Percentiles rank a stretch among this genome's conserved stretches.
Evolutionary conservation across 306 rosid species (phyloP).

Genomic region (Glycyrrhiza uralensis): DNA sequence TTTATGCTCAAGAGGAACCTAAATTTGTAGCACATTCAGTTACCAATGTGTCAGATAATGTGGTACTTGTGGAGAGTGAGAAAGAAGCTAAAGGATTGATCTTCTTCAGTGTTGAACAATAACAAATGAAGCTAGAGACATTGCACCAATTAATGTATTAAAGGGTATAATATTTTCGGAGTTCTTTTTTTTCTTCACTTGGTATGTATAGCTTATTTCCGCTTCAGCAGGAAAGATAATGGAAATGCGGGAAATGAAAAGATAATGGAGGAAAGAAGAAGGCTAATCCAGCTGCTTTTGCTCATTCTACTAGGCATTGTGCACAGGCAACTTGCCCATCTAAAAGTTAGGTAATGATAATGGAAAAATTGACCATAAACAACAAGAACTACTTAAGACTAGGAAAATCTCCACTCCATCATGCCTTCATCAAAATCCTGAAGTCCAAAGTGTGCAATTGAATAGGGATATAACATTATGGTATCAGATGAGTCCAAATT

Average conservation of each 20-base stretch:
- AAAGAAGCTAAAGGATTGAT: slow-evolving; percentile 34
- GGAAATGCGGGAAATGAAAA: background rate
- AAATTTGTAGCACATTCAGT: slow-evolving; percentile 52
- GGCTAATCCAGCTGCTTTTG: background rate
- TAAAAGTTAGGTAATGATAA: background rate
- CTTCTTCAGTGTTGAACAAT: slow-evolving; percentile 35
- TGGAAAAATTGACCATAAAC: background rate
- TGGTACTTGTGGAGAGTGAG: slow-evolving; percentile 41
- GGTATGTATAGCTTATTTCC: background rate
- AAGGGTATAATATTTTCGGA: background rate
- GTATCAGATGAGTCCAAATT: background rate
- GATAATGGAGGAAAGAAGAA: background rate
- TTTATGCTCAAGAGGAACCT: slow-evolving; percentile 35
- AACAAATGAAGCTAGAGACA: slow-evolving; percentile 14
- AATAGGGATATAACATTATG: too few species aligned
- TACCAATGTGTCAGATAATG: slow-evolving; percentile 53
- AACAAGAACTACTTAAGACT: background rate
- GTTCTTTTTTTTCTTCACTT: background rate
- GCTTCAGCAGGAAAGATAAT: background rate
- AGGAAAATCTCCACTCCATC: slow-evolving; percentile 1
- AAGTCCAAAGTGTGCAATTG: background rate
- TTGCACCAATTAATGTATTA: background rate
- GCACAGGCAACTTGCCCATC: background rate
- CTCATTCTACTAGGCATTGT: background rate
- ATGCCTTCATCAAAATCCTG: background rate